These are phyloP conservation scores for Penicillium brasilianum DNA, from an alignment of 2,329 filamentous ascomycete species.

Conservation along the genomic window DNA sequence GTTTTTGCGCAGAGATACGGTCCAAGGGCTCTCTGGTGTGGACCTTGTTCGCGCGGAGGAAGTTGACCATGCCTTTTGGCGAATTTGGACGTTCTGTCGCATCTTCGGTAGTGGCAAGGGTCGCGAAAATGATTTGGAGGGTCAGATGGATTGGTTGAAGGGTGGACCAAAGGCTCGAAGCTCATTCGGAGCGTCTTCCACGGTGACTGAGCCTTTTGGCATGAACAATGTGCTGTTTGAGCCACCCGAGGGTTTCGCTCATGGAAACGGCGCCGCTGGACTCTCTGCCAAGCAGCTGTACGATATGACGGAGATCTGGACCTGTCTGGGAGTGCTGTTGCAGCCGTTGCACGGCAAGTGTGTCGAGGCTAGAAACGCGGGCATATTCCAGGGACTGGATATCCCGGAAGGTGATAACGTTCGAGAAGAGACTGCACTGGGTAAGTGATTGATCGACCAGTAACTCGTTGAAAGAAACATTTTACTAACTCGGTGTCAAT, in stretches of 20 bases:
- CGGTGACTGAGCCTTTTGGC: conserved; percentile 56
- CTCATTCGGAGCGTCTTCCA: conserved; percentile 47
- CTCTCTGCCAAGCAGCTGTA: conserved; percentile 63
- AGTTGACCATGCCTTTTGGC: conserved; percentile 67
- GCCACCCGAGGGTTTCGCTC: conserved; percentile 62
- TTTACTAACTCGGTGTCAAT: conserved; percentile 25
- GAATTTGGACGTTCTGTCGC: conserved; percentile 69
- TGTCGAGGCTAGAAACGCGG: conserved; percentile 59
- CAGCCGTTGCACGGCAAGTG: conserved; percentile 61
- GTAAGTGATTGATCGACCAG: conserved; percentile 40
- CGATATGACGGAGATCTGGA: conserved; percentile 70
- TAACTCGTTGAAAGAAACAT: background rate
- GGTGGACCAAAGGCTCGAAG: conserved; percentile 59
- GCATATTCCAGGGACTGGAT: conserved; percentile 62
- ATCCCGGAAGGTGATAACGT: conserved; percentile 48
- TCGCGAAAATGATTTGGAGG: conserved; percentile 63
- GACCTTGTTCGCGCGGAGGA: conserved; percentile 54
- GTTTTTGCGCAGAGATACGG: conserved; percentile 62
- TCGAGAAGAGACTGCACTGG: conserved; percentile 58
- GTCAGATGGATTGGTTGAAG: conserved; percentile 67
- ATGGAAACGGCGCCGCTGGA: conserved; percentile 58
- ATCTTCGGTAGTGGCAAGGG: conserved; percentile 65
- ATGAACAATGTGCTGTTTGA: conserved; percentile 61
- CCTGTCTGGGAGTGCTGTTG: conserved; percentile 62
- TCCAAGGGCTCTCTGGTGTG: conserved; percentile 57